Base-by-base conservation (phyloP, 1,284 basidiomycete genomes). In the Pyrrhoderma lamaoense region DNA sequence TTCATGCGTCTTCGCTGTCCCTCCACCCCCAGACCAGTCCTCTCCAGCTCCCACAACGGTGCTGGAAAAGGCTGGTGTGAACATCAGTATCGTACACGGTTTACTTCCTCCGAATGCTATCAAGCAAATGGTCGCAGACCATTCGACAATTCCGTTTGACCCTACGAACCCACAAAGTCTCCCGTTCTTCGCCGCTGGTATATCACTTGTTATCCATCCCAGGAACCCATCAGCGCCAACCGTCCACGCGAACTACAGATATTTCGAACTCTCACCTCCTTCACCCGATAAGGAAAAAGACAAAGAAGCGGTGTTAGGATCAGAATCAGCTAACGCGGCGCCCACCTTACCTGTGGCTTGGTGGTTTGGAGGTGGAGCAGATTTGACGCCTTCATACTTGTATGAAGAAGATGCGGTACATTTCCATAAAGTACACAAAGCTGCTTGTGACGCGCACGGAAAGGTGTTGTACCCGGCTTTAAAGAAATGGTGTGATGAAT, bases 361-460 rank as follows among this genome's bases (percentile, higher is more conserved):
- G 93, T 99, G 96, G 96, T 99, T 98, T 62, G 95, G 95, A 42
- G 95, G 95, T 35, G 95, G 95, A n/a, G 82, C 84, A 2, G 95
- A 99, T 66, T 76, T 99, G 43, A 99, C 96, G 0, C 96, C 96
- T 0, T 86, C 86, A 11, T 98, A 97, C 67, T 77, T 99, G 8
- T 93, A 86, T 69, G 81, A 85, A 56, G 86, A 89, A 55, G 95
- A 99, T 65, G 91, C 84, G 2, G 64, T 67, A 21, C 91, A 94
- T 65, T 99, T 98, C 72, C 96, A 99, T 71, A 57, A 65, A 34
- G 85, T 82, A 1, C 70, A 94, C 60, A 89, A 92, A 66, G 65
- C 66, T 2, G 87, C 89, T 0, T 94, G 91, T 65, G 86, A 89
- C 61, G 65, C 71, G 38, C 84, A 93, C 65, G 82, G 89, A 43